Evolutionary conservation across 106 monocot genomes (phyloP).

Genomic region (Dioscorea dumetorum): DNA sequence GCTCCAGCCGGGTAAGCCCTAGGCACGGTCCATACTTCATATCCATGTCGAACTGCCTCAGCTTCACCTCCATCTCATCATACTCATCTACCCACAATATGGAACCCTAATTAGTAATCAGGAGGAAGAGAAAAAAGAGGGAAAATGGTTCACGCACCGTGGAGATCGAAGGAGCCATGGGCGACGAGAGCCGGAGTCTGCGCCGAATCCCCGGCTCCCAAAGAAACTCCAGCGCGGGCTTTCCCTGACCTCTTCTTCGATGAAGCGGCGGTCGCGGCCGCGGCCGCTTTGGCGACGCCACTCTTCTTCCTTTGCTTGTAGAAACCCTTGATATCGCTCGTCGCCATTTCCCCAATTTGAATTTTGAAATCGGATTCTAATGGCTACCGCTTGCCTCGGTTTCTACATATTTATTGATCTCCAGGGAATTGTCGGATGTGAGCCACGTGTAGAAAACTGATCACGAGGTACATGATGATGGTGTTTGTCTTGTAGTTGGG

Average conservation of each 20-base stretch:
- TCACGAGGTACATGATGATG: no score
- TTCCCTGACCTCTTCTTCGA: slow-evolving; percentile 22
- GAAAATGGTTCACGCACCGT: slow-evolving; percentile 14
- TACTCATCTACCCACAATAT: slow-evolving; percentile 12
- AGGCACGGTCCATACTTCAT: slow-evolving; percentile 72
- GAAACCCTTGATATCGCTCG: slow-evolving; percentile 59
- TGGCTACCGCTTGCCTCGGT: no score
- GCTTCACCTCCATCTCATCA: slow-evolving; percentile 38
- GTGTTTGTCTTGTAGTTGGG: no score
- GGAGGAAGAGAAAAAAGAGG: background rate
- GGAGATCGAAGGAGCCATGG: slow-evolving; percentile 39
- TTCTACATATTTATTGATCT: no score
- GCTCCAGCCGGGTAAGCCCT: slow-evolving; percentile 51
- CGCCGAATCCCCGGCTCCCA: slow-evolving; percentile 9
- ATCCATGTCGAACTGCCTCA: slow-evolving; percentile 83
- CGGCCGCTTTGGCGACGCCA: slow-evolving; percentile 9
- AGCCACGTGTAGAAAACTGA: no score
- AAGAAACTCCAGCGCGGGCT: slow-evolving; percentile 7
- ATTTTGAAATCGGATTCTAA: background rate
- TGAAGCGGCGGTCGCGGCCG: background rate
- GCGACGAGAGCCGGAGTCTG: slow-evolving; percentile 47
- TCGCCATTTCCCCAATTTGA: slow-evolving; percentile 31
- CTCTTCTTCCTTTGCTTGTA: slow-evolving; percentile 72
- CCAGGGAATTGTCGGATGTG: no score
- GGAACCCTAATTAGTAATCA: background rate